These are phyloP conservation scores for Melanomma pulvis-pyrius DNA, from an alignment of 495 filamentous ascomycete genomes.

Conservation along the genomic window DNA sequence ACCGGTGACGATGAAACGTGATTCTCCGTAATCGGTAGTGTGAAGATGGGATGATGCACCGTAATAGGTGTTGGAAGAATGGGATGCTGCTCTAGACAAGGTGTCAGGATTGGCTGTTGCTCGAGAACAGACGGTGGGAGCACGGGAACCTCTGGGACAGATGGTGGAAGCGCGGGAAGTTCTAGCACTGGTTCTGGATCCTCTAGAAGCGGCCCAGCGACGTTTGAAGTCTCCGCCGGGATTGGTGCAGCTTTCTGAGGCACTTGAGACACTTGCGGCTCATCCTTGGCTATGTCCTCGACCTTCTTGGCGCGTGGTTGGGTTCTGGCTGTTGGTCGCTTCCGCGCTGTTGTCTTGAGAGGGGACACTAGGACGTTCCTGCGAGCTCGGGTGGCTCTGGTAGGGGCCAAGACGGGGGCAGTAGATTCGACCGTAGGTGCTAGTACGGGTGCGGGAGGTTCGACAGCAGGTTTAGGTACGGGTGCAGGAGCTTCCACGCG, in stretches of 20 bases:
- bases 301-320: not conserved
- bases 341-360: not conserved
- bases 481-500: not conserved
- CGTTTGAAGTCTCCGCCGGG: not conserved
- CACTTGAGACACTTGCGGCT: not conserved
- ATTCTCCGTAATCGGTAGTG: not conserved
- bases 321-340: not conserved
- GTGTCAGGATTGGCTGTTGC: too few species aligned
- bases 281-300: not conserved
- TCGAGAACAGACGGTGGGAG: not conserved
- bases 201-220: not conserved
- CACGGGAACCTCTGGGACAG: not conserved
- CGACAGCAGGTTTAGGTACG: not conserved
- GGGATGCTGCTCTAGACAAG: not conserved
- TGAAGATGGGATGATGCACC: not conserved
- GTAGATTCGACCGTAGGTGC: not conserved
- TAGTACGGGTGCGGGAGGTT: not conserved
- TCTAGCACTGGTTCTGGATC: not conserved
- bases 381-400: not conserved
- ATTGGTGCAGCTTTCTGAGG: not conserved
- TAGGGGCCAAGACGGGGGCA: not conserved
- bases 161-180: not conserved
- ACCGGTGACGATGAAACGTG: not conserved
- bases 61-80: not conserved
- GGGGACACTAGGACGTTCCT: slow-evolving; percentile 2